A percentile compares a stretch with the other conserved stretches of the same genome.
Conservation (phyloP, 2,329 filamentous ascomycete species). For the Fusarium sp. region DNA sequence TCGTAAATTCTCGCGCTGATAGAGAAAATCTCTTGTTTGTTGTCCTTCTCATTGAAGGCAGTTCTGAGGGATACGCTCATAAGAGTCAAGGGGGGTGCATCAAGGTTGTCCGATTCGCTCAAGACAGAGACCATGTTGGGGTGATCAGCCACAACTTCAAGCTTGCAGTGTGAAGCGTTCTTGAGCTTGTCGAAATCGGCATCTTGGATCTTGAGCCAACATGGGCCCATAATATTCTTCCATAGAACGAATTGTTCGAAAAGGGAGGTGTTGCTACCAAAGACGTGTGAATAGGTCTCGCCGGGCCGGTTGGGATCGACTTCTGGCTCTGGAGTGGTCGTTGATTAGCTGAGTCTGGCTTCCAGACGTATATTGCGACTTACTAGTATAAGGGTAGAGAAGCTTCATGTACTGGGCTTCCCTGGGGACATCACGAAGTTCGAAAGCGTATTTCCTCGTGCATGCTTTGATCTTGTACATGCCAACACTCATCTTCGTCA, state of each 20-base stretch:
- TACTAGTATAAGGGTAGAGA: slow-evolving; percentile 91
- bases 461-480: slow-evolving; percentile 95
- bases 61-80: slow-evolving; percentile 95
- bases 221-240: slow-evolving; percentile 99
- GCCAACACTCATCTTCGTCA: slow-evolving; percentile 85
- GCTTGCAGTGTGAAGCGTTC: slow-evolving; percentile 96
- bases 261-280: slow-evolving; percentile 90
- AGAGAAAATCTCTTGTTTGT: slow-evolving; percentile 95
- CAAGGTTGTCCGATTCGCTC: slow-evolving; percentile 81
- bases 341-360: slow-evolving; percentile 27
- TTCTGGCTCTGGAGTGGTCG: slow-evolving; percentile 63
- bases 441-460: slow-evolving; percentile 94
- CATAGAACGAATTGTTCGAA: slow-evolving; percentile 99
- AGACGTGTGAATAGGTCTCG: slow-evolving; percentile 93
- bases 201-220: slow-evolving; percentile 92
- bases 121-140: slow-evolving; percentile 80
- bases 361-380: slow-evolving; percentile 1
- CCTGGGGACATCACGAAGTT: slow-evolving; percentile 85
- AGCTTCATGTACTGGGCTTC: slow-evolving; percentile 94
- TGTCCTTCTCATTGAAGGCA: slow-evolving; percentile 87
- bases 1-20: slow-evolving; percentile 94
- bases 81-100: slow-evolving; percentile 88
- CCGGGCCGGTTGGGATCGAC: slow-evolving; percentile 77
- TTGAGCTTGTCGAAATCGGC: slow-evolving; percentile 86
- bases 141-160: slow-evolving; percentile 85